Evolutionary conservation across 108 stramenopile species (phyloP), one percentile per base, ranked within the genome.

Genomic region (Cyclotella sp.): DNA sequence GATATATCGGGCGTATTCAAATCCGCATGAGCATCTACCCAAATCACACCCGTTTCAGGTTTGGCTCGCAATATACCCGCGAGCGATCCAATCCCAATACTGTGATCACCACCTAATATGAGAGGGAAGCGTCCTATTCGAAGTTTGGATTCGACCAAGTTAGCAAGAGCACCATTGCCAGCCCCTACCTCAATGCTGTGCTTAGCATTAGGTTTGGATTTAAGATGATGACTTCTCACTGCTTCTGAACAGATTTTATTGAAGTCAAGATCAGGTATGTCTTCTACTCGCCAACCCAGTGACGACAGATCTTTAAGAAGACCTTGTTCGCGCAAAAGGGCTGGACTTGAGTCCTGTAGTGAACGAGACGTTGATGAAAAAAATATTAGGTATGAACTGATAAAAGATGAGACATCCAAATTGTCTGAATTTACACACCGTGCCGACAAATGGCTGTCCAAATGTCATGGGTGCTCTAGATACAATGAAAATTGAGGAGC

Each of bases 21-120:
- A 90, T 99, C 99, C 30, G 98, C 99, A 86, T 99, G 99, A 0
- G 99, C 99, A 85, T 99, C 99, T 12, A 99, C 96, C 99, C 99
- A 99, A 63, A 99, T 87, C 34, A 99, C 87, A 16, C 96, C 92
- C n/a, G 96, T 92, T 42, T 98, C 76, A 1, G 98, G 98, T 66
- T 86, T 74, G 1, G 84, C 89, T 57, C 84, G 75, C 26, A 99
- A 87, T 19, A 98, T 81, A 43, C 97, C 98, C 4, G 97, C 88
- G 59, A 99, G 70, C 19, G 91, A 90, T 34, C 99, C 99, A 27
- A 97, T 71, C n/a, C 94, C 95, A 63, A 99, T 91, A 52, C 90
- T 93, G 78, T 99, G 99, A 79, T 99, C 99, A n/a, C 99, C 99
- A 49, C 98, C 98, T 19, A 99, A 68, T 59, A 95, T 91, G 71